Conservation (phyloP, 192 early-diverging fungal species). For the Coemansia sp. region DNA sequence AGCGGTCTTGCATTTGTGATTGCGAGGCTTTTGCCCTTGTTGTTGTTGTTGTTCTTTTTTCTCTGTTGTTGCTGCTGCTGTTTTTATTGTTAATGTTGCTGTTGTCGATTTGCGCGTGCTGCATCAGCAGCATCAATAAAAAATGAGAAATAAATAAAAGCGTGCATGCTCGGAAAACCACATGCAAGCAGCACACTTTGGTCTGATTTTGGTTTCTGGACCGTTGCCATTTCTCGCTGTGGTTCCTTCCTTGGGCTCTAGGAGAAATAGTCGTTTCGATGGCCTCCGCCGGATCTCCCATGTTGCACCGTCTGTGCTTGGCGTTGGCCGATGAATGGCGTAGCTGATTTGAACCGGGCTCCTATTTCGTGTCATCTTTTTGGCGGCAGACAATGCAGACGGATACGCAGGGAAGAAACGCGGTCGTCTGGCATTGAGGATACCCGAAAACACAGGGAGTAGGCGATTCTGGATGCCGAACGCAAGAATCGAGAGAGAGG, state of each 20-base stretch:
- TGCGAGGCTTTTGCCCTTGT: constrained; percentile 5
- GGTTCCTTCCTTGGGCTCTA: background rate
- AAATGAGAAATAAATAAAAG: constrained; percentile 4
- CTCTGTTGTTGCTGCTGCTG: too few relatives aligned
- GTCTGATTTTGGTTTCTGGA: background rate
- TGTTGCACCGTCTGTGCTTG: background rate
- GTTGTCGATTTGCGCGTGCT: constrained; percentile 4
- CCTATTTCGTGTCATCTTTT: background rate
- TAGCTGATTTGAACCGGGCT: background rate
- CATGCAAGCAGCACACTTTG: background rate
- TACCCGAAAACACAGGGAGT: background rate
- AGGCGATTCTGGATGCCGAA: background rate
- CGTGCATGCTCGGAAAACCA: background rate
- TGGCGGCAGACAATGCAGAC: background rate
- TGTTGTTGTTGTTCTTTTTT: too few relatives aligned
- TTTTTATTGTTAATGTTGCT: background rate
- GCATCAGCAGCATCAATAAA: background rate
- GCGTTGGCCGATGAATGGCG: background rate
- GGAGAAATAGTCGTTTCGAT: background rate
- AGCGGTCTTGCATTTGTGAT: background rate
- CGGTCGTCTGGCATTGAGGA: background rate
- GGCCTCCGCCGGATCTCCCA: background rate
- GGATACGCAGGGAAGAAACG: background rate
- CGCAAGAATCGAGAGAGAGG: background rate
- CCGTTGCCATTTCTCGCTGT: background rate